These are phyloP conservation scores for Torulaspora maleeae DNA, from an alignment of 805 yeast species.

Conservation along the genomic window DNA sequence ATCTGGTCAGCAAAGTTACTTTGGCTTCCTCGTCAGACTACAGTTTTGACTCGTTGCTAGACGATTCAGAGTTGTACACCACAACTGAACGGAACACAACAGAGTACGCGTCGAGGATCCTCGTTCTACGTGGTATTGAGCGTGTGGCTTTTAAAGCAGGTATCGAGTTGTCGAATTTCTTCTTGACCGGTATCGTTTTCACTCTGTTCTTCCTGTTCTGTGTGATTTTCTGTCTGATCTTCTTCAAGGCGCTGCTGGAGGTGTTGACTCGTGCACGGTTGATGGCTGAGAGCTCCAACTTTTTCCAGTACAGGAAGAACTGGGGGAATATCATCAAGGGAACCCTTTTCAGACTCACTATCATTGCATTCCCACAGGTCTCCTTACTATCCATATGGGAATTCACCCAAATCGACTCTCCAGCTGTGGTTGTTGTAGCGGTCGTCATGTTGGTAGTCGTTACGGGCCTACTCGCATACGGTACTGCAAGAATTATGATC, in stretches of 20 bases:
- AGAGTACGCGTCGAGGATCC: constrained; percentile 57
- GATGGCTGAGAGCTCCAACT: constrained; percentile 55
- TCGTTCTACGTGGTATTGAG: constrained; percentile 85
- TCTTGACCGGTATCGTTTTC: constrained; percentile 81
- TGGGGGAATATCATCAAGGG: constrained; percentile 89
- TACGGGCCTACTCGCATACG: constrained; percentile 59
- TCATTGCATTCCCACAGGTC: constrained; percentile 85
- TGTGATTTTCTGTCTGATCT: constrained; percentile 49
- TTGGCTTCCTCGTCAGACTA: constrained; percentile 35
- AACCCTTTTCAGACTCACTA: constrained; percentile 72
- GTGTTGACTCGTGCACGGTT: constrained; percentile 52
- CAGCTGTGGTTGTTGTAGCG: constrained; percentile 78
- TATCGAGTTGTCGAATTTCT: constrained; percentile 81
- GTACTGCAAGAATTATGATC: constrained; percentile 66
- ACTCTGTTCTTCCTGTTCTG: constrained; percentile 72
- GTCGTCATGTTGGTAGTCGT: constrained; percentile 59
- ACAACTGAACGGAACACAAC: constrained; percentile 61
- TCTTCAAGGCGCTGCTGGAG: constrained; percentile 68
- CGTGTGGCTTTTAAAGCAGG: constrained; percentile 81
- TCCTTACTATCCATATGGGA: constrained; percentile 84
- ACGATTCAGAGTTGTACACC: constrained; percentile 54
- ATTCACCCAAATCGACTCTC: constrained; percentile 74
- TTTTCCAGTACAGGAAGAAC: constrained; percentile 70
- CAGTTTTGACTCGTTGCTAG: constrained; percentile 47
- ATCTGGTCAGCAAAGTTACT: constrained; percentile 37